A percentile compares a stretch with the other conserved stretches of the same genome.
phyloP scores from a whole-genome alignment of 2,329 filamentous ascomycete genomes.

The Colletotrichum tofieldiae region DNA sequence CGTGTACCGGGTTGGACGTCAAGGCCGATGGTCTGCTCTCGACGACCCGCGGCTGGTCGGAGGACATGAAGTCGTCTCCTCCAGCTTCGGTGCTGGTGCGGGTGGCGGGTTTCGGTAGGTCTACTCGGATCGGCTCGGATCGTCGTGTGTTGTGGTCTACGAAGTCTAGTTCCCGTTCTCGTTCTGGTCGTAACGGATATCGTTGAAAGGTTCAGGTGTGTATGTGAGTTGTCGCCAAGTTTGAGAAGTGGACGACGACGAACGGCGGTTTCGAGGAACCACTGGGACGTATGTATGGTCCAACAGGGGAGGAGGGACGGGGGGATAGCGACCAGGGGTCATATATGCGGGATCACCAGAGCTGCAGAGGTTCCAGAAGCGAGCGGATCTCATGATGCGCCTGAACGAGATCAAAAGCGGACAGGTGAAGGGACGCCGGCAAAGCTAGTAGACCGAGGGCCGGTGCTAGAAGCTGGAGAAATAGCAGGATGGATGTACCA shows the following conservation, averaged over 20 bases:
- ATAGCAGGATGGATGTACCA: conserved; percentile 32
- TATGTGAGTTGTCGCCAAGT: conserved; percentile 3
- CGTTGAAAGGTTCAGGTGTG: neutral
- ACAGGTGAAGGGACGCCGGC: conserved; percentile 39
- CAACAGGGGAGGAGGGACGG: conserved; percentile 17
- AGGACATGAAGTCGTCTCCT: conserved; percentile 45
- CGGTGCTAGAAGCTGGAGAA: conserved; percentile 41
- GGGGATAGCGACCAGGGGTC: conserved; percentile 38
- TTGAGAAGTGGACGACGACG: conserved; percentile 5
- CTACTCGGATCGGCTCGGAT: conserved; percentile 11
- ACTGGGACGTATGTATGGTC: conserved; percentile 14
- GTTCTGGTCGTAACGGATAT: conserved; percentile 8
- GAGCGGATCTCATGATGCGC: conserved; percentile 44
- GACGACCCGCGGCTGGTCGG: conserved; percentile 43
- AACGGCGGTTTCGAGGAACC: conserved; percentile 7
- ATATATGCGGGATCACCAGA: conserved; percentile 43
- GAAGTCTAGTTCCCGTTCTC: neutral
- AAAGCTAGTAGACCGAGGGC: conserved; percentile 41
- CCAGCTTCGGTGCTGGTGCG: conserved; percentile 37
- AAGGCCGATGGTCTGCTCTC: conserved; percentile 44
- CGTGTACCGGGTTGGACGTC: conserved; percentile 42
- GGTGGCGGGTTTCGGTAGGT: neutral
- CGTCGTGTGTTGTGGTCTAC: neutral
- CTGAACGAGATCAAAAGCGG: conserved; percentile 41
- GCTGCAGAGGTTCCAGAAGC: conserved; percentile 39